Evolutionary conservation across 2,329 filamentous ascomycete species (phyloP), one percentile per base, ranked within the genome.

Genomic region (Aspergillus glaucus): DNA sequence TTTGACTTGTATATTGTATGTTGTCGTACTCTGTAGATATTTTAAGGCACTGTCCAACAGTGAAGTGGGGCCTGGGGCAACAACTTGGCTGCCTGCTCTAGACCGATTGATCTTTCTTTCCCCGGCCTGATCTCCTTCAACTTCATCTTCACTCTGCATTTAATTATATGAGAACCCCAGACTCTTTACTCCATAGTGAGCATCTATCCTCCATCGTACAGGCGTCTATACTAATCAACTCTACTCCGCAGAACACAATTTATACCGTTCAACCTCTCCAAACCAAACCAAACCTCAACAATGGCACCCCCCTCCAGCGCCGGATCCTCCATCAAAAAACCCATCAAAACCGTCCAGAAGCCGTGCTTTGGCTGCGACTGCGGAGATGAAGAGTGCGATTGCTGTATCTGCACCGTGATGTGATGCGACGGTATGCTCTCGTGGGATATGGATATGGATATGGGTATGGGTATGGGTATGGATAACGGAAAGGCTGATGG

Each of bases 311-410:
- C 54, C n/a, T 63, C 60, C 10, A 55, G 60, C 46, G 64, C 66
- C 17, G 63, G 62, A 12, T 58, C 66, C 15, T 65, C 66, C 0
- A 59, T 71, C 45, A 64, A 58, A 42, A 68, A 67, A 46, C 67
- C 68, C 14, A 67, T 71, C 53, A 68, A 71, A 51, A 51, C 60
- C 2, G 63, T 66, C 3, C 63, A 66, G 7, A 71, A 70, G 50
- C 68, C 68, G 7, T 71, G 68, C 43, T 71, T 71, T 46, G 67
- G 68, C 3, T 71, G 68, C 45, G 68, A 69, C 41, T 71, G 68
- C 26, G 67, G 68, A 6, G 68, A 67, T 51, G 67, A 69, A 43
- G 67, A 68, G 34, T 71, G 68, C 30, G 68, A 71, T 50, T 70
- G 65, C 47, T 69, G 67, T 44, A 65, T 71, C 47, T 71, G 68